Conservation (phyloP, 2,329 filamentous ascomycete genomes). For the Pyrenophora tritici-repentis region DNA sequence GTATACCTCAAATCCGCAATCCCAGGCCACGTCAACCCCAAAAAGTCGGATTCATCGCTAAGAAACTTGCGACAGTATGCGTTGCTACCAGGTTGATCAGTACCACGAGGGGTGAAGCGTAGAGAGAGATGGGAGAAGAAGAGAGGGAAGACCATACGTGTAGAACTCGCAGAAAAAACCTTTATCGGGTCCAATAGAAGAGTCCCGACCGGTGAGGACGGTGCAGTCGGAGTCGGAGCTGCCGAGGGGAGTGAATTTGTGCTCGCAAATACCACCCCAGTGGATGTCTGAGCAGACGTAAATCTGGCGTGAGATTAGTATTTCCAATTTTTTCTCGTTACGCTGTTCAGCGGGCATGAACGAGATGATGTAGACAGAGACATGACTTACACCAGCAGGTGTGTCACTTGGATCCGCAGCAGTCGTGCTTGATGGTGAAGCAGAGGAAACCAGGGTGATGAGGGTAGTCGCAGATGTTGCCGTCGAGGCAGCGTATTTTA, state of each 20-base stretch:
- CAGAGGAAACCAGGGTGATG: not conserved
- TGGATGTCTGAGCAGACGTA: slow-evolving; percentile 31
- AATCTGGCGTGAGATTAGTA: slow-evolving; percentile 19
- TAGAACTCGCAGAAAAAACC: slow-evolving; percentile 36
- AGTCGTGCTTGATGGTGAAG: not conserved
- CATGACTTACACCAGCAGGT: not conserved
- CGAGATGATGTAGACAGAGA: not conserved
- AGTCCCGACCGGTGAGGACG: slow-evolving; percentile 21
- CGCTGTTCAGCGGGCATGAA: not conserved
- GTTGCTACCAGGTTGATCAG: slow-evolving; percentile 16
- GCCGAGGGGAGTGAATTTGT: slow-evolving; percentile 18
- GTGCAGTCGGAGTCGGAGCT: slow-evolving; percentile 19
- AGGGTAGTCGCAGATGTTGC: not conserved
- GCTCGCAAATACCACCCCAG: slow-evolving; percentile 30
- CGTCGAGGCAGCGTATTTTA: not conserved
- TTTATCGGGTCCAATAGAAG: slow-evolving; percentile 27
- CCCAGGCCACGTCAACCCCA: slow-evolving; percentile 22
- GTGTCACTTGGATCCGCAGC: not conserved
- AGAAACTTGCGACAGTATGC: slow-evolving; percentile 14
- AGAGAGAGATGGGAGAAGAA: not conserved
- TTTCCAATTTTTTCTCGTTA: not conserved
- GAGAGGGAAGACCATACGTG: slow-evolving; percentile 22
- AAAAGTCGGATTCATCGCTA: slow-evolving; percentile 11
- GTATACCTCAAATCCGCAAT: slow-evolving; percentile 20
- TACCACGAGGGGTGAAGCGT: not conserved